A percentile compares a stretch with the other conserved stretches of the same genome.
These are phyloP conservation scores for Fusarium bactridioides DNA, from an alignment of 2,329 filamentous ascomycete genomes.

Conservation along the genomic window DNA sequence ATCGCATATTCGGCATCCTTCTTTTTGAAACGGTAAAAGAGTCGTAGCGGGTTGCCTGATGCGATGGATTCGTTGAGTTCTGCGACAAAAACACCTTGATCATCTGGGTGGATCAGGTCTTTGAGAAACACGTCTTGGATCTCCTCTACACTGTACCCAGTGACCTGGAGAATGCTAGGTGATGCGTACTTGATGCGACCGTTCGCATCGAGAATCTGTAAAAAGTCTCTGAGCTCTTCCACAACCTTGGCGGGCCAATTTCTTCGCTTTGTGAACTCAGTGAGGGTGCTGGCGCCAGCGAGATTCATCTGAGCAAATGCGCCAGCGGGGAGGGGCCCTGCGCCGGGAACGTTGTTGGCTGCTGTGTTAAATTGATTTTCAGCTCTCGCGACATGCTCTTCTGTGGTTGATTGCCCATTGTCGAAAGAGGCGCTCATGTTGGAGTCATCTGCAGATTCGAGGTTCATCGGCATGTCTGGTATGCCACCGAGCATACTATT, in stretches of 20 bases:
- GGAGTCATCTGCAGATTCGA: conserved; percentile 50
- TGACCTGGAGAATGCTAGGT: conserved; percentile 76
- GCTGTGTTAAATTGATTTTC: conserved; percentile 48
- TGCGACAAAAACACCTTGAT: conserved; percentile 81
- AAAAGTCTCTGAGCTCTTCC: conserved; percentile 86
- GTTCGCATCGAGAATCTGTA: conserved; percentile 86
- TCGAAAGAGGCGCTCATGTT: conserved; percentile 34
- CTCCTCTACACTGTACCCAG: conserved; percentile 76
- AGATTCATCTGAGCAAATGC: conserved; percentile 47
- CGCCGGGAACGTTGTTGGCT: conserved; percentile 51
- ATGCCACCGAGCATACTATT: conserved; percentile 50
- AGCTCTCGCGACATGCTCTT: conserved; percentile 43
- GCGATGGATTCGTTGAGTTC: conserved; percentile 92
- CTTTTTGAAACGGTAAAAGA: conserved; percentile 87
- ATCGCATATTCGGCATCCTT: conserved; percentile 77
- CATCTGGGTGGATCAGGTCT: conserved; percentile 86
- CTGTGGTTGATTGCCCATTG: conserved; percentile 37
- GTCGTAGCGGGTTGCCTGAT: conserved; percentile 77
- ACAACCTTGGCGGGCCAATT: conserved; percentile 91
- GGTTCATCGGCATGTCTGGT: conserved; percentile 53
- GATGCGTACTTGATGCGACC: conserved; percentile 88
- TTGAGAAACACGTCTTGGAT: conserved; percentile 78
- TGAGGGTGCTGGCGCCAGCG: conserved; percentile 55
- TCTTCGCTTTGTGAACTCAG: conserved; percentile 67
- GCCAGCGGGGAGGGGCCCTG: conserved; percentile 52